Evolutionary conservation across 305 asterid species (phyloP).

Genomic region (Fraxinus greggii): DNA sequence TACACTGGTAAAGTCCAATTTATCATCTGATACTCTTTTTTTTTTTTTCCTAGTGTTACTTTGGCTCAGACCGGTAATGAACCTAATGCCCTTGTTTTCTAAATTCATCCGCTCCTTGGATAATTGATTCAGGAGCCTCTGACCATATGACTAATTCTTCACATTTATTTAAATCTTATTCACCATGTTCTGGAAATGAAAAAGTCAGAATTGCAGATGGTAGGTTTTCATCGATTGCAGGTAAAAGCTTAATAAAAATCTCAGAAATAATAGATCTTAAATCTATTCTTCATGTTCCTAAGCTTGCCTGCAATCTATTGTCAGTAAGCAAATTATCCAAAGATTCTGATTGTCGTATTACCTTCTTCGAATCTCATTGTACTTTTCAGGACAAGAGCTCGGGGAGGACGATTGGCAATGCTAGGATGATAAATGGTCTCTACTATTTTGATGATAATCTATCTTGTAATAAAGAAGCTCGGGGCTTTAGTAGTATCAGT

Average conservation of each 20-base stretch:
- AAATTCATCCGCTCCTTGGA: background rate
- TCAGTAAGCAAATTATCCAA: background rate
- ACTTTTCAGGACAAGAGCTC: background rate
- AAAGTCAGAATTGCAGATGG: background rate
- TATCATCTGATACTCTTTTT: background rate
- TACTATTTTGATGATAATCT: background rate
- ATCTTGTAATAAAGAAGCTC: background rate
- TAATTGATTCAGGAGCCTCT: conserved; percentile 8
- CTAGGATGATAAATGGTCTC: background rate
- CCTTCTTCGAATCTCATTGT: background rate
- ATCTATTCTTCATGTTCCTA: conserved; percentile 9
- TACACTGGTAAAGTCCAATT: background rate
- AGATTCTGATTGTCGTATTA: background rate
- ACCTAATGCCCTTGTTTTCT: background rate
- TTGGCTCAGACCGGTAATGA: background rate
- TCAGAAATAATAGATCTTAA: background rate
- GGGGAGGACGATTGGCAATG: background rate
- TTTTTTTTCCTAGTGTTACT: conserved; percentile 1
- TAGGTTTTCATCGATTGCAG: background rate
- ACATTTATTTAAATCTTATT: background rate
- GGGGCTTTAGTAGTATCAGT: background rate
- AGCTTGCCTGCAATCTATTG: background rate
- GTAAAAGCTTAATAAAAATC: background rate
- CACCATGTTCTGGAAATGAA: background rate
- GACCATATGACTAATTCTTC: conserved; percentile 3